Conservation (phyloP, 306 rosid genomes). For the Geum urbanum region DNA sequence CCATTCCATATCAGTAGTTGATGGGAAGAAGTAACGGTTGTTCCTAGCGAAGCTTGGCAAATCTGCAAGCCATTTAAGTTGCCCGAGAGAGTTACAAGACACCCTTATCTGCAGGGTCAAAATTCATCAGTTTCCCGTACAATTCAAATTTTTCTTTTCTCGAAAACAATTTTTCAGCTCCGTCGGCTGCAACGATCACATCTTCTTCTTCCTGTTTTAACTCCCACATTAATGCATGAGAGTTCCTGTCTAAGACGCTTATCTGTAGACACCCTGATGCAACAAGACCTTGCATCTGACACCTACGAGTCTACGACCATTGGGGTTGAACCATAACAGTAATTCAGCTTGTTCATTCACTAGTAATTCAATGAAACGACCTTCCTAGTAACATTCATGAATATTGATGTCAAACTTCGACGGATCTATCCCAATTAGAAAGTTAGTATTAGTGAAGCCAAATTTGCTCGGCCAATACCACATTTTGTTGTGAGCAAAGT, state of each 20-base stretch:
- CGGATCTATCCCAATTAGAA: not conserved
- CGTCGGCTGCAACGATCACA: not conserved
- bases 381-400: no score
- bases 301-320: no score
- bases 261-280: not conserved
- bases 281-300: not conserved
- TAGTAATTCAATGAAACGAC: not conserved
- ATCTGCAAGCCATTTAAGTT: no score
- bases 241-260: not conserved
- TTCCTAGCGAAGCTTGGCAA: no score
- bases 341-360: no score
- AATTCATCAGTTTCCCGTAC: not conserved
- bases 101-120: not conserved
- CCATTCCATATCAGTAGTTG: no score
- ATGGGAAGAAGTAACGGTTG: no score
- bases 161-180: not conserved
- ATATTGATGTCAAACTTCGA: not conserved
- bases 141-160: not conserved
- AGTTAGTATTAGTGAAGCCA: not conserved
- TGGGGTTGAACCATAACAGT: no score
- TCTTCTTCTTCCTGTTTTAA: not conserved
- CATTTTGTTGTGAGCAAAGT: not conserved
- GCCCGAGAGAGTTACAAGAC: no score
- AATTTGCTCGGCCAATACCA: not conserved
- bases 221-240: not conserved